These are phyloP conservation scores for Shiraia sp. DNA, from an alignment of 2,329 filamentous ascomycete genomes.

Conservation along the genomic window DNA sequence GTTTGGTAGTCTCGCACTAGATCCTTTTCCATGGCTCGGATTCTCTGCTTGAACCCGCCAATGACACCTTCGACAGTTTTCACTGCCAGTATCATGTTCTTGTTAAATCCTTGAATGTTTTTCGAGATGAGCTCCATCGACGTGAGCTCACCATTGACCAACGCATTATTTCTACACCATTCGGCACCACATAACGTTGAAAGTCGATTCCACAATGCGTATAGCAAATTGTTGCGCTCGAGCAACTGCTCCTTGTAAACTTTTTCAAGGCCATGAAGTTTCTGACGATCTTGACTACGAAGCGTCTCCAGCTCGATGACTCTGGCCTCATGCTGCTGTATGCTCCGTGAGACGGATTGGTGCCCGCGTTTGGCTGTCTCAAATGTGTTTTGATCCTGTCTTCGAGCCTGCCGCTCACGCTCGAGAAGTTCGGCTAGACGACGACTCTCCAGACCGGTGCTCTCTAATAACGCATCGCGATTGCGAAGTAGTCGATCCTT, in stretches of 20 bases:
- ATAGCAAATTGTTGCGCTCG: slow-evolving; percentile 85
- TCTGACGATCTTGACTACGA: slow-evolving; percentile 76
- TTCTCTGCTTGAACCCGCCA: slow-evolving; percentile 74
- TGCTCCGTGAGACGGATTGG: slow-evolving; percentile 81
- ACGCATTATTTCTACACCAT: slow-evolving; percentile 86
- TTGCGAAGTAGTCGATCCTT: slow-evolving; percentile 90
- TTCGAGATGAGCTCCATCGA: slow-evolving; percentile 84
- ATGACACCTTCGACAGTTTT: slow-evolving; percentile 85
- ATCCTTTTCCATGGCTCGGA: slow-evolving; percentile 84
- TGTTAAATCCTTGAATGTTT: slow-evolving; percentile 84
- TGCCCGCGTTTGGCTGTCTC: slow-evolving; percentile 88
- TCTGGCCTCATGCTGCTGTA: slow-evolving; percentile 81
- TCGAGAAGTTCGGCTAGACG: slow-evolving; percentile 87
- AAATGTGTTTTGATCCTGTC: slow-evolving; percentile 83
- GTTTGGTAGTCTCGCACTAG: slow-evolving; percentile 89
- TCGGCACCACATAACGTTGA: slow-evolving; percentile 85
- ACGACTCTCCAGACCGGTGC: slow-evolving; percentile 81
- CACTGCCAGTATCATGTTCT: slow-evolving; percentile 83
- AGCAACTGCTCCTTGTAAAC: slow-evolving; percentile 83
- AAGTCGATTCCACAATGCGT: slow-evolving; percentile 88
- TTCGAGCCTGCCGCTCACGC: slow-evolving; percentile 82
- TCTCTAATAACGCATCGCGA: slow-evolving; percentile 85
- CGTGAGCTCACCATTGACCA: slow-evolving; percentile 85
- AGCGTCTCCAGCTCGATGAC: slow-evolving; percentile 85
- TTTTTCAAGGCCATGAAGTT: slow-evolving; percentile 74